phyloP scores from a whole-genome alignment of 1,139 yeast species.

The Lodderomyces metapsilosis region DNA sequence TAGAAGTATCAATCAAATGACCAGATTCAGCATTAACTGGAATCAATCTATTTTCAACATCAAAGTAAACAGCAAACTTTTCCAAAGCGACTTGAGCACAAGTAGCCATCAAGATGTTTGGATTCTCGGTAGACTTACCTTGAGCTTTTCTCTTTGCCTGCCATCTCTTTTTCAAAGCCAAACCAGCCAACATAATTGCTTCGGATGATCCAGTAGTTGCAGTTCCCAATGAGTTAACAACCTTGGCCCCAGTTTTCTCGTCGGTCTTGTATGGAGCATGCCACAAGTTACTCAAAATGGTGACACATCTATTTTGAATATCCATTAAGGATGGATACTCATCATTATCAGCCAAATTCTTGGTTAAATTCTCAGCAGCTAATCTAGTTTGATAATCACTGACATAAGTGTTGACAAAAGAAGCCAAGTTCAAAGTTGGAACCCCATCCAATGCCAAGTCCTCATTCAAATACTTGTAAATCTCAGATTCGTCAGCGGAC shows the following conservation, averaged over 20 bases:
- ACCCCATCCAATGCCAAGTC: conserved; percentile 81
- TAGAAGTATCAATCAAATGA: conserved; percentile 61
- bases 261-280: conserved; percentile 53
- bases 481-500: conserved; percentile 52
- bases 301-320: conserved; percentile 76
- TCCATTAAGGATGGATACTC: conserved; percentile 88
- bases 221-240: conserved; percentile 65
- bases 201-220: conserved; percentile 95
- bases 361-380: conserved; percentile 68
- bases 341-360: conserved; percentile 89
- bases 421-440: conserved; percentile 82
- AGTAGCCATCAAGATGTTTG: conserved; percentile 91
- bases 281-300: conserved; percentile 81
- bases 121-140: conserved; percentile 62
- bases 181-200: conserved; percentile 90
- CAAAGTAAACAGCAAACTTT: conserved; percentile 91
- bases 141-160: conserved; percentile 59
- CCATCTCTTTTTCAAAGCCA: conserved; percentile 91
- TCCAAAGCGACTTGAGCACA: conserved; percentile 94
- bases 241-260: conserved; percentile 25
- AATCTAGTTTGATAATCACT: conserved; percentile 47
- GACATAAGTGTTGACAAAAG: conserved; percentile 78
- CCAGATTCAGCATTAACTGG: conserved; percentile 60
- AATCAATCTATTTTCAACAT: conserved; percentile 79
- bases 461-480: conserved; percentile 65